Percentiles rank a stretch among this genome's conserved stretches.
phyloP scores from a whole-genome alignment of 306 rosid species.

The Quillaja saponaria region DNA sequence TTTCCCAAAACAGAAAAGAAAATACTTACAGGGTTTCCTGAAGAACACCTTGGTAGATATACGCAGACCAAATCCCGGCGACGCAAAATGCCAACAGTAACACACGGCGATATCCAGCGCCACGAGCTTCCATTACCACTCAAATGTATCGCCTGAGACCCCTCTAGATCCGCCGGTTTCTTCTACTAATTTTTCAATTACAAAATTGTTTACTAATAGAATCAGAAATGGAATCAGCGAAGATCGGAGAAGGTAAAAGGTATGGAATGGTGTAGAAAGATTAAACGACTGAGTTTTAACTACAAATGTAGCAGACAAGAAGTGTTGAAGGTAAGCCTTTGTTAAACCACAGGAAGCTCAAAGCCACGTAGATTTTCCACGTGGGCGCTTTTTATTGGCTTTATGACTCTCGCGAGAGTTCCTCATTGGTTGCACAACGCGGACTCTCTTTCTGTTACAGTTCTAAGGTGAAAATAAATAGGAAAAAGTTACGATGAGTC shows the following conservation, averaged over 20 bases:
- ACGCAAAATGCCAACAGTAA: slow-evolving; percentile 76
- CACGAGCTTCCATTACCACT: slow-evolving; percentile 77
- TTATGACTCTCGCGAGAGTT: slow-evolving; percentile 16
- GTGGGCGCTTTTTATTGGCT: slow-evolving; percentile 58
- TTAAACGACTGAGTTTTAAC: background rate
- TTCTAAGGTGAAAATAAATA: too few species aligned
- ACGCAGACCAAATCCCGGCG: slow-evolving; percentile 92
- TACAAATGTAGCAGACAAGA: background rate
- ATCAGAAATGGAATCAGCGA: slow-evolving; percentile 10
- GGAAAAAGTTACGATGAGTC: too few species aligned
- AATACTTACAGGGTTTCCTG: slow-evolving; percentile 84
- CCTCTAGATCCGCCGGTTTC: slow-evolving; percentile 30
- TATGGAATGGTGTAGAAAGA: background rate
- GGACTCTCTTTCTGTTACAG: slow-evolving; percentile 22
- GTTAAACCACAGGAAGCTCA: slow-evolving; percentile 23
- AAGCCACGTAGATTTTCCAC: slow-evolving; percentile 49
- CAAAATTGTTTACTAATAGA: background rate
- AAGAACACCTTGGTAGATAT: slow-evolving; percentile 92
- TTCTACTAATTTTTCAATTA: background rate
- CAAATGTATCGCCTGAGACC: slow-evolving; percentile 36
- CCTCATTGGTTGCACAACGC: slow-evolving; percentile 72
- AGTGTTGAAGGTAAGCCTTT: background rate
- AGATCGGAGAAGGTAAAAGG: slow-evolving; percentile 2
- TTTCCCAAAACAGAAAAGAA: background rate
- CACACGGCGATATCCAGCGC: slow-evolving; percentile 72